Evolutionary conservation across 139 green algal genomes (phyloP).

Genomic region (Chlorella sp.): DNA sequence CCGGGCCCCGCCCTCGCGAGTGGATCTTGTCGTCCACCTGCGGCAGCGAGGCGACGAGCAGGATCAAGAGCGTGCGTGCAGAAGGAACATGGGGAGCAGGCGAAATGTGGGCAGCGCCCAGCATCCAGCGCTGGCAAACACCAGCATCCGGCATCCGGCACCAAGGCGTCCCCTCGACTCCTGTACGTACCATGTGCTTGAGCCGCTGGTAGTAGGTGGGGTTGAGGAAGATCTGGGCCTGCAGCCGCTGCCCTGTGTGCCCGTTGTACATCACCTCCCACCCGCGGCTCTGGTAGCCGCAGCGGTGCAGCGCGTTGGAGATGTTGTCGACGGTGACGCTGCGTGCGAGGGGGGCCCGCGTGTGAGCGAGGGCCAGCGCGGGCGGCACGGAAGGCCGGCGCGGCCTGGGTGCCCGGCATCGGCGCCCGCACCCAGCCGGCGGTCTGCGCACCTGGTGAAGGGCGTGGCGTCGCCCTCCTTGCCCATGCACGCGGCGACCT

Average conservation of each 20-base stretch:
- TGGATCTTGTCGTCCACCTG: conserved; percentile 99
- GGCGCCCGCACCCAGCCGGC: no score
- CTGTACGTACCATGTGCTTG: conserved; percentile 99
- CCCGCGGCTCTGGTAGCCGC: conserved; percentile 83
- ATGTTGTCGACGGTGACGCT: conserved; percentile 98
- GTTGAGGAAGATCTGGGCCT: conserved; percentile 90
- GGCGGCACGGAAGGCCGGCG: no score
- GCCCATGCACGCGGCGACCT: conserved; percentile 86
- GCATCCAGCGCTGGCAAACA: no score
- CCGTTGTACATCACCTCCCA: conserved; percentile 98
- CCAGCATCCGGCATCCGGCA: no score
- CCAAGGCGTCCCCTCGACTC: no score
- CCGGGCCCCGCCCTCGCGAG: conserved; percentile 34
- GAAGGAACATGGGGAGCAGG: no score
- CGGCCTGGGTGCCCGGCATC: no score
- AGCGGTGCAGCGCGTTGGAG: conserved; percentile 81
- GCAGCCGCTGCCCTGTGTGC: conserved; percentile 82
- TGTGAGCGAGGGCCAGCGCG: no score
- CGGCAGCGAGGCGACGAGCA: no score
- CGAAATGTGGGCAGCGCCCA: no score
- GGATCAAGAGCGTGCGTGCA: no score
- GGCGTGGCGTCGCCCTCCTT: conserved; percentile 97
- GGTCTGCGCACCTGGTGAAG: conserved; percentile 96
- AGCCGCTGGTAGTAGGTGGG: conserved; percentile 99
- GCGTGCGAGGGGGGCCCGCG: no score